These are phyloP conservation scores for Keqinozyma sinolaborantium DNA, from an alignment of 1,139 yeast species.

Conservation along the genomic window DNA sequence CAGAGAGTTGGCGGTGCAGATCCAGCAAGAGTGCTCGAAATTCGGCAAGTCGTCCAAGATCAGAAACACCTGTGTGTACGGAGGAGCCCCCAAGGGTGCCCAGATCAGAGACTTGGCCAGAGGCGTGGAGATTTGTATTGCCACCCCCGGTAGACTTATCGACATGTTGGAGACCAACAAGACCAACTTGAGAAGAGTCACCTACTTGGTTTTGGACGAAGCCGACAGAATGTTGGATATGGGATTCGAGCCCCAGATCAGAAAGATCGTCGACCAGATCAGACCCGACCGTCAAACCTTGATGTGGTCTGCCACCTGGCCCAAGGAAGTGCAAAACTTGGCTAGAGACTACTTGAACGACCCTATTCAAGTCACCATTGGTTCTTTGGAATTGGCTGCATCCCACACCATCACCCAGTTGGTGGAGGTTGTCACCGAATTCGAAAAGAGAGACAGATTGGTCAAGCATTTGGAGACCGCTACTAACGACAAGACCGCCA, in stretches of 20 bases:
- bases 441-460: constrained; percentile 89
- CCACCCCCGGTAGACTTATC: constrained; percentile 97
- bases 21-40: constrained; percentile 92
- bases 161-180: constrained; percentile 96
- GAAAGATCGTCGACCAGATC: constrained; percentile 92
- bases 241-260: constrained; percentile 97
- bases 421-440: constrained; percentile 87
- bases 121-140: constrained; percentile 94
- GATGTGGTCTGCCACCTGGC: constrained; percentile 99
- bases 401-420: constrained; percentile 93
- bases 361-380: constrained; percentile 94
- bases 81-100: constrained; percentile 98
- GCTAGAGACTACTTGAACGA: constrained; percentile 89
- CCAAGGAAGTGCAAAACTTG: constrained; percentile 91
- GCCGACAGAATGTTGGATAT: constrained; percentile 96
- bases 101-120: constrained; percentile 93
- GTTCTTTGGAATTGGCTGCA: constrained; percentile 93
- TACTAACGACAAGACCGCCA: constrained; percentile 72
- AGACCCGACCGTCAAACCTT: constrained; percentile 97
- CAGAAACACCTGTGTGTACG: constrained; percentile 96
- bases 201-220: constrained; percentile 94
- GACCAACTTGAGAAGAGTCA: constrained; percentile 93
- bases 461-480: constrained; percentile 81
- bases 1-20: constrained; percentile 97
- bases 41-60: constrained; percentile 90